Evolutionary conservation across 352 stramenopile genomes (phyloP), one percentile per base, ranked within the genome.

Genomic region (Elongisporangium senticosum): DNA sequence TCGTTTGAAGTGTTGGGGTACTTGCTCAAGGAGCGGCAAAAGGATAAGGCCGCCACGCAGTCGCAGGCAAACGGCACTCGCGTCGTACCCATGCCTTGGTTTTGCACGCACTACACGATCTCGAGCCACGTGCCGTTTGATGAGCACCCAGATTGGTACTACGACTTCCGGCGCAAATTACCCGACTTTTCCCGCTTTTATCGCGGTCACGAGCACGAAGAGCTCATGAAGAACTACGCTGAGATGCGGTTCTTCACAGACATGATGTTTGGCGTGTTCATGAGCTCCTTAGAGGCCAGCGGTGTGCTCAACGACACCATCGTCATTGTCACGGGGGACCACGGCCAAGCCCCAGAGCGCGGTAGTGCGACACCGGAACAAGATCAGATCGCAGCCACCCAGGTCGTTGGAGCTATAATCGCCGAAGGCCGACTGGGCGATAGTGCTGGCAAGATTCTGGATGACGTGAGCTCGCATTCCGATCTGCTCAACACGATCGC

Each of bases 181-280:
- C 65, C 74, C 0, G 61, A 71, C 28, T 84, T 87, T 49, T 72
- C 70, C 17, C 50, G 67, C 4, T 53, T 89, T 10, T 88, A 87
- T 59, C 40, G 57, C 7, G 73, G 72, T 21, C 33, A 73, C 7
- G 64, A 83, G 55, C 65, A 82, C 37, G 63, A 60, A 4, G 71
- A 81, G 48, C 60, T 83, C 2, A 69, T 86, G 13, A 60, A 75
- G 15, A 69, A 86, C 62, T 90, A 89, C 26, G 66, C 79, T 3
- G 62, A 88, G 67, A 78, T 90, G 70, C 74, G 81, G 6, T 87
- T 79, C 65, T 90, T 83, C 55, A 71, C 72, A 1, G 81, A 89
- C 53, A 60, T 87, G 49, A 67, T 71, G 24, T 75, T 90, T 13
- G 78, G 81, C 2, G 51, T 52, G 48, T 87, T 90, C 55, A 76